These are phyloP conservation scores for Dactylellina leptospora DNA, from an alignment of 2,329 filamentous ascomycete species.

Conservation along the genomic window DNA sequence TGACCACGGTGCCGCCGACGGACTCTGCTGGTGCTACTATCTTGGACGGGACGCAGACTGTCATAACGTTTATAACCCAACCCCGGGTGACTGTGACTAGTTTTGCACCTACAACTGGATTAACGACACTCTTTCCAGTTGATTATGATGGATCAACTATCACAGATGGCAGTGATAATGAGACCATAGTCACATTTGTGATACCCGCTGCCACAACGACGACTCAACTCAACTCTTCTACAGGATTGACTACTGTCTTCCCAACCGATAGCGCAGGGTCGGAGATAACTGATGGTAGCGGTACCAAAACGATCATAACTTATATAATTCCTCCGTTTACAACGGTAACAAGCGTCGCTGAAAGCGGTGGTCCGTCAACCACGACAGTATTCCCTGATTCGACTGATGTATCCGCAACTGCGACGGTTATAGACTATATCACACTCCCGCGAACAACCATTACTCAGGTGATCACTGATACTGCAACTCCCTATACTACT, in stretches of 20 bases:
- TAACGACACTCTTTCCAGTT: not conserved
- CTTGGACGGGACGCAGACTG: not conserved
- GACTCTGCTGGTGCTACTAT: not conserved
- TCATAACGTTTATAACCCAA: not conserved
- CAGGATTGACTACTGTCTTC: conserved; percentile 2
- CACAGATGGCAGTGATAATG: not conserved
- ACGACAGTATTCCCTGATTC: conserved; percentile 1
- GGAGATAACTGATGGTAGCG: not conserved
- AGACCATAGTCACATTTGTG: not conserved
- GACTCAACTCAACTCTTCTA: not conserved
- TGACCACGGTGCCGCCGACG: not conserved
- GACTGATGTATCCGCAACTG: not conserved
- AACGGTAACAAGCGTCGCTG: not conserved
- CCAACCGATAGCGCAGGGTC: not conserved
- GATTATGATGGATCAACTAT: conserved; percentile 11
- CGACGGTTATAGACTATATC: conserved; percentile 3
- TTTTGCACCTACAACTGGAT: not conserved
- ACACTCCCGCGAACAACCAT: not conserved
- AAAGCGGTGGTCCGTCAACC: not conserved
- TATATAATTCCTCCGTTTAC: not conserved
- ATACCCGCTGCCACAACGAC: not conserved
- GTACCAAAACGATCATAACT: not conserved
- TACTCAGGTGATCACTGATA: not conserved
- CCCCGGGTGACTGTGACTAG: not conserved
- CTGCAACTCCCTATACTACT: not conserved